Evolutionary conservation across 371 early-diverging fungal genomes (phyloP).

Genomic region (Conidiobolus incongruus): DNA sequence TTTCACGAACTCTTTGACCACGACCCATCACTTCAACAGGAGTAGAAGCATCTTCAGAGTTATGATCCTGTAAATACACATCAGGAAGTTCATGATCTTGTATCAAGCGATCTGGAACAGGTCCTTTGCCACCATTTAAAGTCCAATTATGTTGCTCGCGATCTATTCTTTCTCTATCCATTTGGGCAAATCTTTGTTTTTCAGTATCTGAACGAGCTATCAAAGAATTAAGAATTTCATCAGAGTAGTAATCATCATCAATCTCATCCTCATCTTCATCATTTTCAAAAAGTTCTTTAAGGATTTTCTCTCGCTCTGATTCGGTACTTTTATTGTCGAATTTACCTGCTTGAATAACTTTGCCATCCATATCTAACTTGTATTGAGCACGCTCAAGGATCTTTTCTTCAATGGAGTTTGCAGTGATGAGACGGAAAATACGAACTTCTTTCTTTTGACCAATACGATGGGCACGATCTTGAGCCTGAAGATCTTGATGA

Average conservation of each 20-base stretch:
- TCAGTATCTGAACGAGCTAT: conserved; percentile 57
- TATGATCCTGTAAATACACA: conserved; percentile 20
- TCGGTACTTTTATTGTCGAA: conserved; percentile 90
- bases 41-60: conserved; percentile 15
- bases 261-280: conserved; percentile 31
- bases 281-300: conserved; percentile 47
- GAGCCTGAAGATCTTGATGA: conserved; percentile 98
- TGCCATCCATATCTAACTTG: conserved; percentile 92
- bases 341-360: conserved; percentile 97
- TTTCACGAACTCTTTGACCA: conserved; percentile 37
- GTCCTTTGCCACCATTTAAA: conserved; percentile 13
- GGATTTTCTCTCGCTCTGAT: conserved; percentile 74
- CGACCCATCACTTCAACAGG: conserved; percentile 31
- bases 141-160: conserved; percentile 12
- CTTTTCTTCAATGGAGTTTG: conserved; percentile 89
- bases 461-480: conserved; percentile 99
- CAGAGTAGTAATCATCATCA: conserved; percentile 47
- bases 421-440: conserved; percentile 91
- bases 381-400: conserved; percentile 91
- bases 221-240: conserved; percentile 71
- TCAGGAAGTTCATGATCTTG: conserved; percentile 73
- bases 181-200: conserved; percentile 29
- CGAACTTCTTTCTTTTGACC: conserved; percentile 99
- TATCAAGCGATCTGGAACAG: conserved; percentile 49
- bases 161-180: conserved; percentile 38